Base-by-base conservation (phyloP, 192 early-diverging fungal species). In the Coemansia javaensis region DNA sequence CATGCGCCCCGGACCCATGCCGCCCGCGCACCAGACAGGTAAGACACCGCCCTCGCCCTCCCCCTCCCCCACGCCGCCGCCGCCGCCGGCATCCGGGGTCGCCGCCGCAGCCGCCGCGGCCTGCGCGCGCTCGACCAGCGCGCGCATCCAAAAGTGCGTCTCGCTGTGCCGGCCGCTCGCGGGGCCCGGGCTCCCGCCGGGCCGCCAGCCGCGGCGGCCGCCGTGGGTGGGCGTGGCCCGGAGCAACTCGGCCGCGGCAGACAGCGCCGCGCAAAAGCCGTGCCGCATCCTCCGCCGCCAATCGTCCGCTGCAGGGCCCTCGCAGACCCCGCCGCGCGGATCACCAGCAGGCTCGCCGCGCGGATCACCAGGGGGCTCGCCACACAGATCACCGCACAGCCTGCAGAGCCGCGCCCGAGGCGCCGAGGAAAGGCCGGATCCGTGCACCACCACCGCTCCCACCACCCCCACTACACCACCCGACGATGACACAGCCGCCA, bases 1-100 rank as follows among this genome's bases (percentile, higher is more conserved):
- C 17, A 50, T 58, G 25, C 68, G 57, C 35, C 40, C 61, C 12
- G 68, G 63, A 34, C 52, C 53, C 25, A 27, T 27, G 10, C 9
- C 44, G 9, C 11, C 34, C 22, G 11, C 27, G 20, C 21, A 27
- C 28, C 48, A 44, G 39, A 35, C 56, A 71, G 68, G 68, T 71
- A 71, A 71, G 66, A 49, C 28, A 30, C 28, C 7, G 24, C 24
- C 24, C 2, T 25, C 24, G 24, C 5, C 34, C 14, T 17, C 16
- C 10, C 1, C 17, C 12, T 16, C 25, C 20, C n/a, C 43, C 28
- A 30, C 43, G 28, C 30, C 40, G 28, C 16, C 27, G 5, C 32
- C 24, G 36, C 40, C 3, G 25, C 27, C 8, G 11, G 35, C 24
- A 37, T n/a, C 9, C 10, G 28, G 7, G 5, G 8, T 30, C 5